Conservation (phyloP, 2,329 filamentous ascomycete species). For the Pseudodiploospora longispora region DNA sequence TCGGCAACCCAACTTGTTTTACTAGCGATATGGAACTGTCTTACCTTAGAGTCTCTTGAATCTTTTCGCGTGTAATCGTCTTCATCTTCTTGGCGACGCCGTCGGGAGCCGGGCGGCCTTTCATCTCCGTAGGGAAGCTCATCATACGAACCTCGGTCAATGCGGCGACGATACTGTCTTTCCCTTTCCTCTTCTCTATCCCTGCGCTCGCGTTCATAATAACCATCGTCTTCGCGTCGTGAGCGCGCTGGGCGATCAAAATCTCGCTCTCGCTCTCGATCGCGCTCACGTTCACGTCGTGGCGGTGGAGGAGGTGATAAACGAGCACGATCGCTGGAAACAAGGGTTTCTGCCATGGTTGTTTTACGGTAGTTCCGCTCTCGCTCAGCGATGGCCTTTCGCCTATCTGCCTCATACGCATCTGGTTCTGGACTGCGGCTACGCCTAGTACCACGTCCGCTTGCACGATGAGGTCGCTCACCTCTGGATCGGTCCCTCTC, state of each 20-base stretch:
- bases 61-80: conserved; percentile 58
- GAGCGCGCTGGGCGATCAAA: conserved; percentile 44
- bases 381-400: conserved; percentile 86
- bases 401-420: conserved; percentile 89
- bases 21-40: background rate
- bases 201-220: conserved; percentile 79
- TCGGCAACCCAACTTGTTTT: background rate
- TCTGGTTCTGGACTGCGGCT: conserved; percentile 89
- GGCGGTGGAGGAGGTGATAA: conserved; percentile 33
- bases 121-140: conserved; percentile 87
- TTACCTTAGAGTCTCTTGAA: conserved; percentile 60
- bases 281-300: conserved; percentile 35
- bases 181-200: conserved; percentile 88
- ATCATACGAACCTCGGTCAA: conserved; percentile 68
- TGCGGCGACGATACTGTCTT: conserved; percentile 73
- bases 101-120: conserved; percentile 56
- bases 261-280: conserved; percentile 36
- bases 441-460: conserved; percentile 49
- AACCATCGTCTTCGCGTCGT: conserved; percentile 54
- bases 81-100: conserved; percentile 73
- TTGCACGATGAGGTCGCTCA: conserved; percentile 55
- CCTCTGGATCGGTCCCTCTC: conserved; percentile 50
- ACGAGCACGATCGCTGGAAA: conserved; percentile 44
- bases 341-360: conserved; percentile 56
- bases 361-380: conserved; percentile 88